Evolutionary conservation across 73 alveolate species (phyloP).

Genomic region (Paramecium caudatum): DNA sequence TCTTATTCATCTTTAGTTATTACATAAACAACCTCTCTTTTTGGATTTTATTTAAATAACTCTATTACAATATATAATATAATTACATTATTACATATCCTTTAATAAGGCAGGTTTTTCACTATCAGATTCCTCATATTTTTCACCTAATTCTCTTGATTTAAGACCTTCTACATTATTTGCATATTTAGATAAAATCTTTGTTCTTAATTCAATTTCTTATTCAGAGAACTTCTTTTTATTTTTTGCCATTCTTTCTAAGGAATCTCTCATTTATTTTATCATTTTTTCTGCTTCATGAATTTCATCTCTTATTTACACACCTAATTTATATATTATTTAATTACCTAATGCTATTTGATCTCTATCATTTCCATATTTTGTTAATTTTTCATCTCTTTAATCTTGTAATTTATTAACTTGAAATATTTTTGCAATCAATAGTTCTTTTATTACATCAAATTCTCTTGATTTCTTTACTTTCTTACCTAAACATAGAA

Average conservation of each 20-base stretch:
- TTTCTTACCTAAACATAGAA: neutral
- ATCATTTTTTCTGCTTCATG: conserved; percentile 35
- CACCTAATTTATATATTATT: conserved; percentile 12
- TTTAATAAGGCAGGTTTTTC: neutral
- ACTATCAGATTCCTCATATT: neutral
- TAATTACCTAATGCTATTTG: conserved; percentile 30
- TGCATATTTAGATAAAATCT: neutral
- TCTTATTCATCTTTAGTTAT: neutral
- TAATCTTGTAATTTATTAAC: conserved; percentile 14
- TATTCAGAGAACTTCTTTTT: neutral
- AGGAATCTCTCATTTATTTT: neutral
- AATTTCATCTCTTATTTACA: conserved; percentile 49
- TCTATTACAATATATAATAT: too few relatives aligned
- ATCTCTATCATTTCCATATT: conserved; percentile 67
- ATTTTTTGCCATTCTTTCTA: conserved; percentile 41
- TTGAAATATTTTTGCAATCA: conserved; percentile 17
- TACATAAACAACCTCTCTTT: neutral
- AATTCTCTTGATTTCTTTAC: conserved; percentile 58
- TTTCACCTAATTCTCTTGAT: neutral
- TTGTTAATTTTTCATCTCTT: conserved; percentile 29
- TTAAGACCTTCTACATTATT: conserved; percentile 1
- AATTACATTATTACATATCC: neutral
- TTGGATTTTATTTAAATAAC: neutral
- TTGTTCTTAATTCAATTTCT: conserved; percentile 57
- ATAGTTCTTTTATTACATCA: conserved; percentile 40